A percentile compares a stretch with the other conserved stretches of the same genome.
Evolutionary conservation across 805 yeast species (phyloP).

Genomic region (Candida bentonensis): DNA sequence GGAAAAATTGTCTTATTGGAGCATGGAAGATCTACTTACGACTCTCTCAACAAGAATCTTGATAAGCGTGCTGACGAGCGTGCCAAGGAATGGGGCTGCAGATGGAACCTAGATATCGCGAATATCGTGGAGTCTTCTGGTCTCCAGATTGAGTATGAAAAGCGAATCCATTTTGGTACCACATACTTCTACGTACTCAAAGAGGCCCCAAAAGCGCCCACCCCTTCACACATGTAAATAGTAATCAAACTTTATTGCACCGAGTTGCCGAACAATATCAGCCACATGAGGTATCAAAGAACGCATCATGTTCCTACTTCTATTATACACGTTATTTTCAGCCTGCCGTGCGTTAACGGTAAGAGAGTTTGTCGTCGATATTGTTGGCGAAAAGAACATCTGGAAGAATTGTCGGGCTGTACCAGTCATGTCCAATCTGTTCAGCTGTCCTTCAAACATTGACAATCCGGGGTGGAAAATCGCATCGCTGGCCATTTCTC

Average conservation of each 20-base stretch:
- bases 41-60: constrained; percentile 60
- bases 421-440: neutral
- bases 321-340: neutral
- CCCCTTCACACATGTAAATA: neutral
- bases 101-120: constrained; percentile 94
- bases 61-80: constrained; percentile 76
- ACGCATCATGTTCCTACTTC: neutral
- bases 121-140: constrained; percentile 76
- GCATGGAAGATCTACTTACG: constrained; percentile 81
- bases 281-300: too few species aligned
- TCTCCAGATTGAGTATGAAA: constrained; percentile 65
- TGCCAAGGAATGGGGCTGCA: constrained; percentile 87
- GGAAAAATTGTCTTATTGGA: constrained; percentile 81
- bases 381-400: neutral
- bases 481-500: neutral
- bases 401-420: neutral
- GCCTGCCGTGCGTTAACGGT: neutral
- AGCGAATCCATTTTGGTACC: constrained; percentile 78
- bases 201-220: constrained; percentile 30
- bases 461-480: neutral
- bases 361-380: neutral
- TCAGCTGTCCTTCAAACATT: neutral
- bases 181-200: constrained; percentile 34
- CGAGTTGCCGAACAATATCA: too few species aligned
- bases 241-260: too few species aligned